phyloP scores from a whole-genome alignment of 768 basidiomycete genomes.

The Auricularia auricula-judae region DNA sequence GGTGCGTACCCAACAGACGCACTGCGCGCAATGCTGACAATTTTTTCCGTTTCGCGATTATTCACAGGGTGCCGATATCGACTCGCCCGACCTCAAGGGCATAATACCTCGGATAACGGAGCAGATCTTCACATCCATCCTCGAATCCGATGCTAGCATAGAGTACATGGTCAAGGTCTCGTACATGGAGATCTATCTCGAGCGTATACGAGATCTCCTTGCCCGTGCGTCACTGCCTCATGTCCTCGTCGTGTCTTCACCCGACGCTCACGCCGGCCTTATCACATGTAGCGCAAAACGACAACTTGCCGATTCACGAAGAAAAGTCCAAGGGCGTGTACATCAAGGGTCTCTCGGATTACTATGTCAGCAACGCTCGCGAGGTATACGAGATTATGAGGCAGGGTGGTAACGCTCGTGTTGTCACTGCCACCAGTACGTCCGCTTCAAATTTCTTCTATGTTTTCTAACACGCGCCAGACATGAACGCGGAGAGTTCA shows the following conservation, averaged over 20 bases:
- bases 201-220: constrained; percentile 88
- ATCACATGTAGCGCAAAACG: constrained; percentile 67
- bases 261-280: not conserved
- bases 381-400: constrained; percentile 99
- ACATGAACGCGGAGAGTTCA: constrained; percentile 99
- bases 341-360: constrained; percentile 94
- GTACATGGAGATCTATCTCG: constrained; percentile 99
- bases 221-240: constrained; percentile 61
- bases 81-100: constrained; percentile 84
- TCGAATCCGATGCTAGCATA: constrained; percentile 86
- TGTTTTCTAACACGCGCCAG: constrained; percentile 30
- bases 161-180: constrained; percentile 99
- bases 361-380: constrained; percentile 89
- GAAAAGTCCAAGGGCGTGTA: constrained; percentile 97
- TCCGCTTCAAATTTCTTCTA: constrained; percentile 7
- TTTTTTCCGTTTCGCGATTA: constrained; percentile 4
- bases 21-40: not conserved
- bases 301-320: constrained; percentile 96
- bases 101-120: constrained; percentile 98
- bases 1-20: constrained; percentile 33
- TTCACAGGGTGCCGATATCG: constrained; percentile 88
- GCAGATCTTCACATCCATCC: constrained; percentile 97
- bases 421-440: constrained; percentile 90
- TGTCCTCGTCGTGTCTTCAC: not conserved
- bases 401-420: constrained; percentile 83